Evolutionary conservation across 2,329 filamentous ascomycete genomes (phyloP), one percentile per base, ranked within the genome.

Genomic region (Zelopaecilomyces penicillatus): DNA sequence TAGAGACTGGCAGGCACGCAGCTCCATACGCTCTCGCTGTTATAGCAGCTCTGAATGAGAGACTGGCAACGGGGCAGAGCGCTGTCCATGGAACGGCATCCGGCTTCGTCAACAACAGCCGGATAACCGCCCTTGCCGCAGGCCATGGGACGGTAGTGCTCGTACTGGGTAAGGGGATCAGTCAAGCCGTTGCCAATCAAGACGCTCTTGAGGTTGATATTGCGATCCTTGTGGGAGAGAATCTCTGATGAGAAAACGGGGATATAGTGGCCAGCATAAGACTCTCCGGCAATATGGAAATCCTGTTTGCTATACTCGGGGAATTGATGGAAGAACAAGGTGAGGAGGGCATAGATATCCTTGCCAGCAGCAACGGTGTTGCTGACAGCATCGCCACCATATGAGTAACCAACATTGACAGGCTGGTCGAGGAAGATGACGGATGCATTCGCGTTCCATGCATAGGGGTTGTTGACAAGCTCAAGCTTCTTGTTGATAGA

Each of bases 291-390:
- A 67, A 96, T 95, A 75, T 97, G 91, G 81, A 98, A 97, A 69
- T 91, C 84, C 69, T 96, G 91, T 63, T 82, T 76, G 39, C 87
- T 79, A 64, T 97, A 97, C 69, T 97, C 79, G 45, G 93, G 91
- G 77, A 97, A 97, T 65, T 96, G 86, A 71, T 95, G 85, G 79
- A 97, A 97, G 80, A 98, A 98, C 55, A 97, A 84, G 35, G 90
- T 93, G 53, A 98, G 75, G 51, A 97, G 84, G 53, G 91, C 91
- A 62, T 97, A 97, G 57, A 97, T 83, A 60, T 97, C 93, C 80
- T 97, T 96, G 71, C 88, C 87, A 39, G 93, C 93, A 52, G 91
- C 91, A 51, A 94, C 80, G 12, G 91, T 96, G 76, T 91, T 90
- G 70, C 81, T 89, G 59, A 96, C 90, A 27, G 80, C 75, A 61